Evolutionary conservation across 768 basidiomycete species (phyloP).

Genomic region (Boletus bicolor): DNA sequence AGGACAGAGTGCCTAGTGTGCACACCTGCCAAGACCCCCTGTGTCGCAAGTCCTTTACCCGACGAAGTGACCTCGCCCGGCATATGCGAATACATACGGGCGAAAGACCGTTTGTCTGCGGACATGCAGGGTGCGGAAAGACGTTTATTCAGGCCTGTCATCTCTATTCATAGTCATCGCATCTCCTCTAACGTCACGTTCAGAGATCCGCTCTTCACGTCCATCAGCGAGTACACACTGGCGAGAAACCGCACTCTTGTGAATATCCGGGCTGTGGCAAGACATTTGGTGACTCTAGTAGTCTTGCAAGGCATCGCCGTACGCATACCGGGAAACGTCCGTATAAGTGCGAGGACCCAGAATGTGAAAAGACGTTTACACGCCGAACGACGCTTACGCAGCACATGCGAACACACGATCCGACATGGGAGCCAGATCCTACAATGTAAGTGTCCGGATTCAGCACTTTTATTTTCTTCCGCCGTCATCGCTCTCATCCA

Average conservation of each 20-base stretch:
- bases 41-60: constrained; percentile 78
- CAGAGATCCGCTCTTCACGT: constrained; percentile 89
- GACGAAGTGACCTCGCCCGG: constrained; percentile 78
- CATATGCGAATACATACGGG: constrained; percentile 91
- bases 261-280: constrained; percentile 86
- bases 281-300: constrained; percentile 89
- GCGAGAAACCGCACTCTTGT: constrained; percentile 89
- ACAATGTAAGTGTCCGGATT: constrained; percentile 54
- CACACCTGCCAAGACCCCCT: constrained; percentile 71
- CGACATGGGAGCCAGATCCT: constrained; percentile 81
- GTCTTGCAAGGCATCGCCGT: constrained; percentile 85
- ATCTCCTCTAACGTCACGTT: constrained; percentile 13
- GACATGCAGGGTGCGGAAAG: constrained; percentile 74
- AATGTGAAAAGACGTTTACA: constrained; percentile 86
- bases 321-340: constrained; percentile 86
- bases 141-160: constrained; percentile 81
- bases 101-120: constrained; percentile 80
- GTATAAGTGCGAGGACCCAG: constrained; percentile 80
- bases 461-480: not conserved
- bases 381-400: constrained; percentile 80
- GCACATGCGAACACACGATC: constrained; percentile 87
- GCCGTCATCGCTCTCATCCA: constrained; percentile 14
- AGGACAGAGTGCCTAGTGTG: constrained; percentile 44
- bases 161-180: not conserved
- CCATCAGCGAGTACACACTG: constrained; percentile 86